phyloP scores from a whole-genome alignment of 2,329 filamentous ascomycete genomes.

The Elsinoe necatrix region DNA sequence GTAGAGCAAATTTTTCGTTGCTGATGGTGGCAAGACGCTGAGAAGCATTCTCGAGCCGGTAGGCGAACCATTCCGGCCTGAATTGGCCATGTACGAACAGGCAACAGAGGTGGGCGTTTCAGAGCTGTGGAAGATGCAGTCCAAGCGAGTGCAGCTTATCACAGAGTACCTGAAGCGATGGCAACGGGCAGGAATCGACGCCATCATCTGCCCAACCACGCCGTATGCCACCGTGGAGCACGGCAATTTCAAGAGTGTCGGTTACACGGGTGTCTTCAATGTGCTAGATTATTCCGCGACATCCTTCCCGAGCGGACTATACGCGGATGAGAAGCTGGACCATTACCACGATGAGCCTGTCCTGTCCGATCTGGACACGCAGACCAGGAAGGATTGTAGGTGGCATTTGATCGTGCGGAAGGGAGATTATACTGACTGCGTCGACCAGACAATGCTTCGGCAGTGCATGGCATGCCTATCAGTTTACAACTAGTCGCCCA shows the following conservation, averaged over 20 bases:
- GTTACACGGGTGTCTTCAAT: slow-evolving; percentile 41
- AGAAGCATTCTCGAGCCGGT: slow-evolving; percentile 34
- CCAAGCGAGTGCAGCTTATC: slow-evolving; percentile 36
- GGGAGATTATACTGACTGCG: neutral
- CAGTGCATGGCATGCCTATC: slow-evolving; percentile 36
- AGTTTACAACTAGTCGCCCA: slow-evolving; percentile 35
- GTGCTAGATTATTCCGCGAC: slow-evolving; percentile 40
- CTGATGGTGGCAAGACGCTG: slow-evolving; percentile 45
- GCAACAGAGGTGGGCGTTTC: slow-evolving; percentile 37
- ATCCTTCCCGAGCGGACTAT: slow-evolving; percentile 37
- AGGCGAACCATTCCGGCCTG: slow-evolving; percentile 40
- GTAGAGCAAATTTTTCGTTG: slow-evolving; percentile 38
- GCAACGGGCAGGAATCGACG: slow-evolving; percentile 36
- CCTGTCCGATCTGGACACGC: slow-evolving; percentile 16
- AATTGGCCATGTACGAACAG: slow-evolving; percentile 39
- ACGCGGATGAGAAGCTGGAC: slow-evolving; percentile 34
- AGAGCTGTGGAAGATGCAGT: slow-evolving; percentile 43
- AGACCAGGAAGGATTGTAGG: slow-evolving; percentile 19
- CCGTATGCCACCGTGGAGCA: slow-evolving; percentile 37
- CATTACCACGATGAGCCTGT: slow-evolving; percentile 22
- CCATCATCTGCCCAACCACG: slow-evolving; percentile 39
- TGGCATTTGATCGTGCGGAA: neutral
- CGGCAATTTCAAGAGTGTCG: slow-evolving; percentile 39
- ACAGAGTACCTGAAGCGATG: slow-evolving; percentile 39
- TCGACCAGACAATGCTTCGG: slow-evolving; percentile 29